Base-by-base conservation (phyloP, 179 eudicot genomes). In the Spergularia azorica region DNA sequence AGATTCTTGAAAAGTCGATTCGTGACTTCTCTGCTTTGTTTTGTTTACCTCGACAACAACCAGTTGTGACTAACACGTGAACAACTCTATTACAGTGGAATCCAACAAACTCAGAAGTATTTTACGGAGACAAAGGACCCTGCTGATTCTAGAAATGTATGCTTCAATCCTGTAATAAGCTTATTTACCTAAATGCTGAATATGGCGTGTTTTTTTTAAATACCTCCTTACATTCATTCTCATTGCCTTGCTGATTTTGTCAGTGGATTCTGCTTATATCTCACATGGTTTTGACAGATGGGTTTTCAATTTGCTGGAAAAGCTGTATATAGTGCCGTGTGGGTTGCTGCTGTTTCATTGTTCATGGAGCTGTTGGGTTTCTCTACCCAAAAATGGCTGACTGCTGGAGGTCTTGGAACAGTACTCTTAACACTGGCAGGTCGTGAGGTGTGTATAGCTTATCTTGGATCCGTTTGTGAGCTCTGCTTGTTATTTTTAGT, bases 321-420 rank as follows among this genome's bases (percentile, higher is more conserved):
- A 91, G 97, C 98, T 86, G 84, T 95, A 56, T 93, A 88, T 73
- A 82, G 92, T 74, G 96, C 97, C 57, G 97, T 95, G 39, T 95
- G 97, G 98, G 95, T 95, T 77, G 98, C 98, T 78, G 97, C 98
- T 73, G 85, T 86, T 79, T 86, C 95, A 71, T 85, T 95, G 80
- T 95, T 93, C 80, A 90, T 93, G 97, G 98, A 95, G 87, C 82
- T 95, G 85, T 83, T 93, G 77, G 98, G 98, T 69, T 93, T 95
- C 81, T 91, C 97, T 59, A 93, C 98, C 67, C 98, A 93, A 82
- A 95, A 77, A 83, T 95, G 92, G 93, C 81, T 95, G 52, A 95
- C 98, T 72, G 98, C 98, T 75, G 97, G 98, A 79, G 98, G 98
- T 71, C 96, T 95, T 83, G 98, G 98, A 79, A 95, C 98, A 61